These are phyloP conservation scores for Eucalyptus decipiens DNA, from an alignment of 345 rosid genomes.

Conservation along the genomic window DNA sequence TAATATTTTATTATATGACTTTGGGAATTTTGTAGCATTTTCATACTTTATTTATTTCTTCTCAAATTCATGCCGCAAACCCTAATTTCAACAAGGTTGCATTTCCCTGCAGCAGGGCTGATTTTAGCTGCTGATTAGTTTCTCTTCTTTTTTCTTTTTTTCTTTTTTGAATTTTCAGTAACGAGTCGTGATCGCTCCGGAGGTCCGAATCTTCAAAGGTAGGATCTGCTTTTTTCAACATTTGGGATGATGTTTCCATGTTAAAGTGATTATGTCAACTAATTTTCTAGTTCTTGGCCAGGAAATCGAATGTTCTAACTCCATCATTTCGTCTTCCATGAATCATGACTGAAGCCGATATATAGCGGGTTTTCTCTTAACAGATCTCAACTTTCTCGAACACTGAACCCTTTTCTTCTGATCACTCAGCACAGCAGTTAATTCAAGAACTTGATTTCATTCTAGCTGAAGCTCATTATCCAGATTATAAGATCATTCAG, in stretches of 20 bases:
- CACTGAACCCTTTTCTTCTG: background rate
- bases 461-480: background rate
- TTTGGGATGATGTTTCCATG: background rate
- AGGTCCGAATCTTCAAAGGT: background rate
- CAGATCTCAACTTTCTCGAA: background rate
- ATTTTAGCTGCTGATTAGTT: background rate
- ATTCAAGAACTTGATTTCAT: background rate
- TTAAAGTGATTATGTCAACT: background rate
- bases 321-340: background rate
- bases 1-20: slow-evolving; percentile 21
- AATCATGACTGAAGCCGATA: background rate
- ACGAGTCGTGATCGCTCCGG: background rate
- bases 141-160: background rate
- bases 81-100: slow-evolving; percentile 39
- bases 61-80: slow-evolving; percentile 36
- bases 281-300: background rate
- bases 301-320: background rate
- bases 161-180: background rate
- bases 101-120: background rate
- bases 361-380: background rate
- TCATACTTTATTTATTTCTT: slow-evolving; percentile 31
- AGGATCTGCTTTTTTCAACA: background rate
- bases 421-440: background rate
- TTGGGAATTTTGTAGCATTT: slow-evolving; percentile 1
- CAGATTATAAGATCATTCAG: background rate